These are phyloP conservation scores for Amborella trichopoda DNA, from an alignment of 164 flowering plant species.

Conservation along the genomic window DNA sequence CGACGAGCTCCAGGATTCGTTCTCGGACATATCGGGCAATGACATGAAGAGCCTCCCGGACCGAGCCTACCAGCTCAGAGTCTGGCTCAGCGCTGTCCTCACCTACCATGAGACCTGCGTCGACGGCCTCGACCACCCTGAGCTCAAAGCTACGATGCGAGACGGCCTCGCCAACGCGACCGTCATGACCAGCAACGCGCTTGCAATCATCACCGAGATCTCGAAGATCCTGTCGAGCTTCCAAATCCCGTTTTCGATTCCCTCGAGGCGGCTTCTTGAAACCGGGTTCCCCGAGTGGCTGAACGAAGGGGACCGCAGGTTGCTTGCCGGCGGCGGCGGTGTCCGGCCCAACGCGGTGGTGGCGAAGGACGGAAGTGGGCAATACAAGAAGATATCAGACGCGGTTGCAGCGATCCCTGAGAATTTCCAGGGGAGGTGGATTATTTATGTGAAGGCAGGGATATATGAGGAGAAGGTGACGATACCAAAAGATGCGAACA, in stretches of 20 bases:
- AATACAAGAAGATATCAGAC: conserved; percentile 28
- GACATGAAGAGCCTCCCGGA: conserved; percentile 18
- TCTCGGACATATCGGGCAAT: conserved; percentile 20
- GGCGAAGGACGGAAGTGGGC: conserved; percentile 46
- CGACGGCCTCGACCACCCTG: conserved; percentile 26
- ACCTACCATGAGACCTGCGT: conserved; percentile 40
- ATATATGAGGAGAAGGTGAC: conserved; percentile 34
- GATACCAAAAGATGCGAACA: conserved; percentile 17
- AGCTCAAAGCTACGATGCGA: conserved; percentile 16
- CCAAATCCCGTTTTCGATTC: conserved; percentile 8
- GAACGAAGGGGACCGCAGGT: conserved; percentile 20
- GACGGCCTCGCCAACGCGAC: conserved; percentile 23
- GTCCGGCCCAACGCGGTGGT: conserved; percentile 34
- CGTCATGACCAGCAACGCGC: conserved; percentile 32
- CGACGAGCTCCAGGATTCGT: conserved; percentile 26
- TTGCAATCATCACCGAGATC: conserved; percentile 31
- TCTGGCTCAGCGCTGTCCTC: conserved; percentile 44
- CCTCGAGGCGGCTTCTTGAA: conserved; percentile 10
- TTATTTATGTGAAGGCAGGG: conserved; percentile 50
- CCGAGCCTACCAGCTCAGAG: conserved; percentile 21
- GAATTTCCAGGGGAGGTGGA: conserved; percentile 21
- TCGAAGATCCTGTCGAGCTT: conserved; percentile 12
- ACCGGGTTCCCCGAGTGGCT: conserved; percentile 28
- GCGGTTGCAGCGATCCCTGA: conserved; percentile 44
- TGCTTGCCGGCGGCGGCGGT: conserved; percentile 15